phyloP scores from a whole-genome alignment of 2,329 filamentous ascomycete genomes.

The Aschersonia sp. region DNA sequence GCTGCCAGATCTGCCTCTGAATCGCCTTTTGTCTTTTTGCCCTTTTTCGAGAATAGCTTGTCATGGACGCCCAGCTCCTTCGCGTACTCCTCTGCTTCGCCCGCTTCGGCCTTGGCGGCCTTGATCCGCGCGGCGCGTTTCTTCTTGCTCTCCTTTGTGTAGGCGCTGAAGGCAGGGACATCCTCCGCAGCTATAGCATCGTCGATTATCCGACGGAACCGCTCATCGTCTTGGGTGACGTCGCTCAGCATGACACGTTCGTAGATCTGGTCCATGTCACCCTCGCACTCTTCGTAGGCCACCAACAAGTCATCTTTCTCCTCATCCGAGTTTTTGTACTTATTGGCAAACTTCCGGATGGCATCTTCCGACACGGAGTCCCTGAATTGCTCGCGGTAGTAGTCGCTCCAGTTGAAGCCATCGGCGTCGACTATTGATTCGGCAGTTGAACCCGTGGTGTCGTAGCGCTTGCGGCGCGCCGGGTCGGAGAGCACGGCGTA shows the following conservation, averaged over 20 bases:
- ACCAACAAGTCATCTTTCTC: constrained; percentile 65
- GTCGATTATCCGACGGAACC: constrained; percentile 72
- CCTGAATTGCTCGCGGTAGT: constrained; percentile 73
- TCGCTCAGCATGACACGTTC: constrained; percentile 77
- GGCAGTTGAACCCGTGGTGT: constrained; percentile 76
- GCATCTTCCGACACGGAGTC: constrained; percentile 60
- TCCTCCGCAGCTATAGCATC: constrained; percentile 59
- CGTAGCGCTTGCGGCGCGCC: constrained; percentile 69
- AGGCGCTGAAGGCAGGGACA: constrained; percentile 52
- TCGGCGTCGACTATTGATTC: constrained; percentile 66
- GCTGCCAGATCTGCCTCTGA: constrained; percentile 50
- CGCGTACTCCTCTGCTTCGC: constrained; percentile 61
- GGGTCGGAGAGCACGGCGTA: constrained; percentile 86
- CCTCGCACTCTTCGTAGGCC: constrained; percentile 60
- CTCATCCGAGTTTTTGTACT: constrained; percentile 79
- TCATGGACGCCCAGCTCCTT: constrained; percentile 64
- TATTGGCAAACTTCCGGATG: constrained; percentile 59
- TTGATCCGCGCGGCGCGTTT: constrained; percentile 44
- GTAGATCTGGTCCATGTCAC: constrained; percentile 66
- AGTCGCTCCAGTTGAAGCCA: constrained; percentile 82
- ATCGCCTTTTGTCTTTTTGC: constrained; percentile 23
- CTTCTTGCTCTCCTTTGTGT: constrained; percentile 58
- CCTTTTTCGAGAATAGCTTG: constrained; percentile 46
- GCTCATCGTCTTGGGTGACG: constrained; percentile 68
- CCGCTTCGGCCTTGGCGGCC: constrained; percentile 50